phyloP scores from a whole-genome alignment of 169 alveolate species.

The Theileria annulata region DNA sequence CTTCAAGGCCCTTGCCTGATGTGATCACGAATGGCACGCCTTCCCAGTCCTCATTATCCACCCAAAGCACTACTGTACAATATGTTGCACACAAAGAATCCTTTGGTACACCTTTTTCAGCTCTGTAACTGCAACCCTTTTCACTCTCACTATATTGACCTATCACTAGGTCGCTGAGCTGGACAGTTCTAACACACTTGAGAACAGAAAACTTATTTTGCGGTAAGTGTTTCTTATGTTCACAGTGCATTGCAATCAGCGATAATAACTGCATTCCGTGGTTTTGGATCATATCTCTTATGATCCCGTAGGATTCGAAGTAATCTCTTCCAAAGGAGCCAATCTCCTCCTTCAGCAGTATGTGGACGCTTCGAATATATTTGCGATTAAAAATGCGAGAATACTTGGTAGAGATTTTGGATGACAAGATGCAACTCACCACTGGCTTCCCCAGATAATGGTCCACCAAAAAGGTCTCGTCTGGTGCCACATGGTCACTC shows the following conservation, averaged over 20 bases:
- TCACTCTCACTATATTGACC: slow-evolving; percentile 57
- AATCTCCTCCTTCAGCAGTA: slow-evolving; percentile 59
- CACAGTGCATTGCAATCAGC: slow-evolving; percentile 49
- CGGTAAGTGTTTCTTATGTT: slow-evolving; percentile 17
- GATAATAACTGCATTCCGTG: slow-evolving; percentile 66
- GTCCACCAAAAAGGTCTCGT: slow-evolving; percentile 61
- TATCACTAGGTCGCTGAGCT: slow-evolving; percentile 43
- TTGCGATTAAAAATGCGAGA: slow-evolving; percentile 33
- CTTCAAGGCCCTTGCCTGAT: slow-evolving; percentile 65
- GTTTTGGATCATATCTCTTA: slow-evolving; percentile 67
- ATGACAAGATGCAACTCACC: slow-evolving; percentile 52
- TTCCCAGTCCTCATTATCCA: slow-evolving; percentile 64
- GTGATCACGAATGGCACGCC: slow-evolving; percentile 69
- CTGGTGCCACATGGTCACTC: slow-evolving; percentile 32
- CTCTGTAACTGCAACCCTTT: slow-evolving; percentile 52
- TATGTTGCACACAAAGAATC: slow-evolving; percentile 57
- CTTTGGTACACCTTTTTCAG: slow-evolving; percentile 30
- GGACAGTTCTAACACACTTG: slow-evolving; percentile 43
- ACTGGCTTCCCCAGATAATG: slow-evolving; percentile 69
- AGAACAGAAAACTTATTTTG: slow-evolving; percentile 52
- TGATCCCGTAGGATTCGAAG: slow-evolving; percentile 65
- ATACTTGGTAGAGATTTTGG: slow-evolving; percentile 43
- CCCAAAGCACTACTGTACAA: slow-evolving; percentile 50
- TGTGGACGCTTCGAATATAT: slow-evolving; percentile 65
- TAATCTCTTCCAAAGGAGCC: slow-evolving; percentile 60